Conservation (phyloP, 2,329 filamentous ascomycete species). For the Pseudodiploospora longispora region DNA sequence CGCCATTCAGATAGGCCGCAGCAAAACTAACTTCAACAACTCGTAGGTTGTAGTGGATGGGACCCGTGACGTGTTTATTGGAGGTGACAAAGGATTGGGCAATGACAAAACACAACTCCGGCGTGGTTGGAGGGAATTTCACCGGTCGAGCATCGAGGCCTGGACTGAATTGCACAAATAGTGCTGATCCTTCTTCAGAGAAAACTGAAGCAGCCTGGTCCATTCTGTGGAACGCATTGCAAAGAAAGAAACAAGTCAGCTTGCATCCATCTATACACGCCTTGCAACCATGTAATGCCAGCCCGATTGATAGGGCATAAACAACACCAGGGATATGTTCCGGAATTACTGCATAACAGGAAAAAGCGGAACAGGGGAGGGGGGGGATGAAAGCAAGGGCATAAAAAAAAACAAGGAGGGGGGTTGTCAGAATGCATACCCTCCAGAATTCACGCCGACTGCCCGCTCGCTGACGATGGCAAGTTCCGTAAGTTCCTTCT, state of each 20-base stretch:
- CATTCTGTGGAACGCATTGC: conserved; percentile 53
- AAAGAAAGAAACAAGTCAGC: too few species aligned
- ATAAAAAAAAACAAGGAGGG: conserved; percentile 1
- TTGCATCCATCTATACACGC: too few species aligned
- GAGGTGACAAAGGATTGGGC: conserved; percentile 90
- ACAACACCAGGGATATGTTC: too few species aligned
- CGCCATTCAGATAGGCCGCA: conserved; percentile 57
- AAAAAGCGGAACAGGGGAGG: conserved; percentile 1
- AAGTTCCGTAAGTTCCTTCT: conserved; percentile 84
- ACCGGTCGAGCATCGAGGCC: conserved; percentile 68
- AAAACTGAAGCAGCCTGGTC: conserved; percentile 96
- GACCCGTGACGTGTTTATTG: conserved; percentile 90
- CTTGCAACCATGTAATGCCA: too few species aligned
- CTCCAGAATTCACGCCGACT: conserved; percentile 93
- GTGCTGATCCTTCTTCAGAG: conserved; percentile 73
- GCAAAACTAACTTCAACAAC: conserved; percentile 94
- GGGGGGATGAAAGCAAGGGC: not conserved
- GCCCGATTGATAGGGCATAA: too few species aligned
- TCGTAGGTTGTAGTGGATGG: conserved; percentile 91
- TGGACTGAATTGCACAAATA: conserved; percentile 86
- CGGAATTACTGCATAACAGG: conserved; percentile 10
- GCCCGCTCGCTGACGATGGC: conserved; percentile 90
- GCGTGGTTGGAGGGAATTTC: conserved; percentile 70
- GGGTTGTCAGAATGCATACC: conserved; percentile 41
- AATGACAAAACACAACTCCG: conserved; percentile 84